A percentile compares a stretch with the other conserved stretches of the same genome.
Evolutionary conservation across 306 rosid species (phyloP).

Genomic region (Sphenostylis stenocarpa): DNA sequence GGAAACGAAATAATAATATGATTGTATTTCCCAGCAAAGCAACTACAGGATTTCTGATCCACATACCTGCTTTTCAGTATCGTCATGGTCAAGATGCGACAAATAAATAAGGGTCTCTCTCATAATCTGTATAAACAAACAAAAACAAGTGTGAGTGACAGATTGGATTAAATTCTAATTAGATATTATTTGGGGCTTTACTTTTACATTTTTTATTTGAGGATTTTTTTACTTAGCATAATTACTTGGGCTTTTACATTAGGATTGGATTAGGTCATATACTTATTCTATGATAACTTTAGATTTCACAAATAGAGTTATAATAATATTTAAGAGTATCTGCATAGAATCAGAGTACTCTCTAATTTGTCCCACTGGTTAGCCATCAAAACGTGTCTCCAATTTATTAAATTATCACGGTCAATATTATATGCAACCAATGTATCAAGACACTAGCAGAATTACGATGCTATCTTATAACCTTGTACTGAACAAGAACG

Average conservation of each 20-base stretch:
- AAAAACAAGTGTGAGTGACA: background rate
- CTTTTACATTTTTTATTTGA: background rate
- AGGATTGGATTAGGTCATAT: background rate
- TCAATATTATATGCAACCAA: background rate
- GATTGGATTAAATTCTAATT: background rate
- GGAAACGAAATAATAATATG: background rate
- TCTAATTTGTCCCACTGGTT: background rate
- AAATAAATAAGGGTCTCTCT: slow-evolving; percentile 95
- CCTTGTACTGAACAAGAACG: no score
- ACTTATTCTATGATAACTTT: background rate
- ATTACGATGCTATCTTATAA: no score
- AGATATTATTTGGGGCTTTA: background rate
- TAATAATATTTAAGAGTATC: background rate
- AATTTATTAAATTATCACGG: background rate
- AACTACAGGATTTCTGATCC: background rate
- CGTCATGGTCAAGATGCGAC: slow-evolving; percentile 98
- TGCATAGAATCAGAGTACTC: background rate
- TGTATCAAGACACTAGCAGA: background rate
- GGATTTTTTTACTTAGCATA: background rate
- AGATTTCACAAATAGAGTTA: background rate
- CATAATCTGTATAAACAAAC: slow-evolving; percentile 78
- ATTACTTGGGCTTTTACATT: background rate
- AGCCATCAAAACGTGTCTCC: background rate
- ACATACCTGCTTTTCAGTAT: slow-evolving; percentile 92
- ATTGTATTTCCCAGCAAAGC: background rate